Percentiles rank a stretch among this genome's conserved stretches.
phyloP scores from a whole-genome alignment of 306 rosid genomes.

The Delonix regia region DNA sequence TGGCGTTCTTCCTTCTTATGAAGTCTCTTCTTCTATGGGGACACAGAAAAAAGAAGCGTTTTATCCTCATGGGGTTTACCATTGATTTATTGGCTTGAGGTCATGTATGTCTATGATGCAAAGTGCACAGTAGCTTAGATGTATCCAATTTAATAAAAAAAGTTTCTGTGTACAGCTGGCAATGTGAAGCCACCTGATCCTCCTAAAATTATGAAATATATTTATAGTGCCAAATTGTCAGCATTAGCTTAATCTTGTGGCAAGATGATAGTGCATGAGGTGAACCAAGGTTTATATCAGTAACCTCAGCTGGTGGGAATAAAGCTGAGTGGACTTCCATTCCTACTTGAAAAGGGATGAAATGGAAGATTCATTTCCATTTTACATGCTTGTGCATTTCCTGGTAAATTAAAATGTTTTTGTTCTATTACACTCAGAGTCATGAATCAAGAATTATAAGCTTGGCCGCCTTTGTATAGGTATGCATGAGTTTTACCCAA shows the following conservation, averaged over 20 bases:
- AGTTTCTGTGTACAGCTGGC: not conserved
- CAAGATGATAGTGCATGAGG: not conserved
- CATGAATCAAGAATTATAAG: not conserved
- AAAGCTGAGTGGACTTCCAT: not conserved
- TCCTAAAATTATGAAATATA: not conserved
- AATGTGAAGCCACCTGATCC: not conserved
- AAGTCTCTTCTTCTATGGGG: too few species aligned
- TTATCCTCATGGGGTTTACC: not conserved
- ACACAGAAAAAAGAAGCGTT: not conserved
- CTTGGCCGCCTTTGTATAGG: conserved; percentile 10
- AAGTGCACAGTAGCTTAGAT: not conserved
- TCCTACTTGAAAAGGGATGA: not conserved
- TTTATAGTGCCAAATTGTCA: not conserved
- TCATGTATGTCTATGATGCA: not conserved
- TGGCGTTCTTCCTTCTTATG: too few species aligned
- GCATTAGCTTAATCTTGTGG: not conserved
- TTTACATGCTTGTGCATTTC: not conserved
- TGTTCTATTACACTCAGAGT: not conserved
- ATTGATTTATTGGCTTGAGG: not conserved
- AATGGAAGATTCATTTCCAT: not conserved
- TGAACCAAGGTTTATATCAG: not conserved
- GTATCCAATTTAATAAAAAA: not conserved
- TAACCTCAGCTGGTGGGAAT: not conserved
- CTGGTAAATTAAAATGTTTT: not conserved
- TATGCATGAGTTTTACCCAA: not conserved